phyloP scores from a whole-genome alignment of 2,329 filamentous ascomycete genomes.

The Calycina marina region DNA sequence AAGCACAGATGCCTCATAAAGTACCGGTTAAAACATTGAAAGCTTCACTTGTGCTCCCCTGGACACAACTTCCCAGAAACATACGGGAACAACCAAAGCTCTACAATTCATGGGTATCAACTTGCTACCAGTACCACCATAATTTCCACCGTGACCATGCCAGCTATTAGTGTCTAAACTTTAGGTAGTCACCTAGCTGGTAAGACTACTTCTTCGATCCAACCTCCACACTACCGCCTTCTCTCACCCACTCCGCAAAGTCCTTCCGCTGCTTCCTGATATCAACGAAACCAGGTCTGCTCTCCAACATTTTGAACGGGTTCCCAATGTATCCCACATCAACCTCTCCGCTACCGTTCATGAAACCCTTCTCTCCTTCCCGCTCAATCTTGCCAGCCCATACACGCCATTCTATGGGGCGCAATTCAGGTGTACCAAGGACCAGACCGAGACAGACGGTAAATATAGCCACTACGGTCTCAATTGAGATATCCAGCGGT shows the following conservation, averaged over 20 bases:
- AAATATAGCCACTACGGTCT: conserved; percentile 68
- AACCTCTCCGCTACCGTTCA: conserved; percentile 44
- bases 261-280: conserved; percentile 68
- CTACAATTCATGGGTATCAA: too few relatives aligned
- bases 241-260: conserved; percentile 60
- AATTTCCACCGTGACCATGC: too few relatives aligned
- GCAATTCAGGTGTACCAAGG: conserved; percentile 58
- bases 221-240: conserved; percentile 11
- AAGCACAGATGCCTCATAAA: too few relatives aligned
- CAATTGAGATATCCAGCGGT: conserved; percentile 75
- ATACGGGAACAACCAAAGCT: too few relatives aligned
- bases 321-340: conserved; percentile 61
- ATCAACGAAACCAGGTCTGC: conserved; percentile 73
- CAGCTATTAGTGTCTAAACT: too few relatives aligned
- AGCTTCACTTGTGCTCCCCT: too few relatives aligned
- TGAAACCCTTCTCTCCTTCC: conserved; percentile 48
- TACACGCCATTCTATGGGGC: conserved; percentile 70
- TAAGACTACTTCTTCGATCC: conserved; percentile 12
- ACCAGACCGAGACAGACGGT: conserved; percentile 77
- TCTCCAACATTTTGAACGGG: conserved; percentile 67
- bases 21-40: too few relatives aligned
- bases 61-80: too few relatives aligned
- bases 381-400: conserved; percentile 79
- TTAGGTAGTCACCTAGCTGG: too few relatives aligned
- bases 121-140: too few relatives aligned